Evolutionary conservation across 116 monocot genomes (phyloP).

Genomic region (Dioscorea cayenensis): DNA sequence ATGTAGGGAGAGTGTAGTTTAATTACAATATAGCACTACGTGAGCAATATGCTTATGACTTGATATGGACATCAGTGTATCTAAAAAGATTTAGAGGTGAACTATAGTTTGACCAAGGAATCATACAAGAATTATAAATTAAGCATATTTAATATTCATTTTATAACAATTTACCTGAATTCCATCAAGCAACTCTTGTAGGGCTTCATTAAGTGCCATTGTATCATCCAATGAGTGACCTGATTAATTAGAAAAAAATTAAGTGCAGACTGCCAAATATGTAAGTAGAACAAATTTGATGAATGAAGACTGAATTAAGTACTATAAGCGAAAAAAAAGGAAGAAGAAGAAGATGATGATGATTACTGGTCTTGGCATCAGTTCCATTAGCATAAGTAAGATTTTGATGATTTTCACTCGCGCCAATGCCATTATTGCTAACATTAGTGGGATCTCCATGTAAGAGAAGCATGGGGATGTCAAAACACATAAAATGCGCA

Average conservation of each 20-base stretch:
- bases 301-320: too few species aligned
- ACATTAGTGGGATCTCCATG: slow-evolving; percentile 42
- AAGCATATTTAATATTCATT: too few species aligned
- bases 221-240: slow-evolving; percentile 57
- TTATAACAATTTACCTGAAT: slow-evolving; percentile 57
- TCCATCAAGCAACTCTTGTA: slow-evolving; percentile 94
- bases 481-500: slow-evolving; percentile 99
- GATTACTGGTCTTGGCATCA: slow-evolving; percentile 61
- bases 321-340: neutral
- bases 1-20: too few species aligned
- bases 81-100: too few species aligned
- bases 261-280: too few species aligned
- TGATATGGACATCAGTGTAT: too few species aligned
- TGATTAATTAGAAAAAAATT: slow-evolving; percentile 3
- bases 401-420: slow-evolving; percentile 52
- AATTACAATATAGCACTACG: too few species aligned
- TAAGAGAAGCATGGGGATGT: slow-evolving; percentile 74
- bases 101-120: too few species aligned
- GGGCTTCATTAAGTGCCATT: slow-evolving; percentile 82
- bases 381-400: slow-evolving; percentile 80
- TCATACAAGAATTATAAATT: too few species aligned
- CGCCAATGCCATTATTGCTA: slow-evolving; percentile 34
- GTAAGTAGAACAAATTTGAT: too few species aligned
- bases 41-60: too few species aligned
- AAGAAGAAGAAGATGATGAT: slow-evolving; percentile 8